Evolutionary conservation across 148 eudicot species (phyloP), one percentile per base, ranked within the genome.

Genomic region (Silene uniflora): DNA sequence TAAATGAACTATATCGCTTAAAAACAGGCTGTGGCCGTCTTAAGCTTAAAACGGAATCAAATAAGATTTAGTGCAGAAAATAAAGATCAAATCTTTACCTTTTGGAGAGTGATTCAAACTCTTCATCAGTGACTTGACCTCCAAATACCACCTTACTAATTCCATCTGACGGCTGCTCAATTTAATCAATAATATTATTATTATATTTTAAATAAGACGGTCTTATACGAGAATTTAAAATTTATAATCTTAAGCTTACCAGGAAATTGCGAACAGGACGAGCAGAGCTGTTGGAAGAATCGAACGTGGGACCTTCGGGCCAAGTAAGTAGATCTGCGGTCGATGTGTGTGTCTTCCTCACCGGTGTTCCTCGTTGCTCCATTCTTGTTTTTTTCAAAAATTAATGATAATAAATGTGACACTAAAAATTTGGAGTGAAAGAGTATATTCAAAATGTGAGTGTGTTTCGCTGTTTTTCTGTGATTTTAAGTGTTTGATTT

Each of bases 291-390:
- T 71, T 69, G 0, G 84, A 75, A 1, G 86, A 79, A 76, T 83
- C 79, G 17, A 83, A 69, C 56, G 85, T 67, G 6, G 93, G 88
- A 78, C 62, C 80, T 71, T 89, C 93, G 49, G 91, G 81, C 98
- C 98, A 92, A 19, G 93, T 85, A 42, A 92, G 87, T 81, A 92
- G 93, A 92, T 92, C 96, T 81, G 97, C 91, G 11, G 97, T 90
- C 62, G 92, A 88, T 6, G 97, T 90, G 89, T 92, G 90, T 13
- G 97, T 83, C 82, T 90, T 92, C 67, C 95, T 86, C 81, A 90
- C 95, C 76, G 95, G 91, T 17, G 94, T 87, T n/a, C 75, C 75
- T 35, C 84, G 27, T 12, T 81, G 80, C 32, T 81, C 84, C 84
- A 81, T 81, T 49, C n/a, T 63, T 29, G 0, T 3, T 0, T 10